Evolutionary conservation across 257 asterid genomes (phyloP).

Genomic region (Thymus quinquecostatus): DNA sequence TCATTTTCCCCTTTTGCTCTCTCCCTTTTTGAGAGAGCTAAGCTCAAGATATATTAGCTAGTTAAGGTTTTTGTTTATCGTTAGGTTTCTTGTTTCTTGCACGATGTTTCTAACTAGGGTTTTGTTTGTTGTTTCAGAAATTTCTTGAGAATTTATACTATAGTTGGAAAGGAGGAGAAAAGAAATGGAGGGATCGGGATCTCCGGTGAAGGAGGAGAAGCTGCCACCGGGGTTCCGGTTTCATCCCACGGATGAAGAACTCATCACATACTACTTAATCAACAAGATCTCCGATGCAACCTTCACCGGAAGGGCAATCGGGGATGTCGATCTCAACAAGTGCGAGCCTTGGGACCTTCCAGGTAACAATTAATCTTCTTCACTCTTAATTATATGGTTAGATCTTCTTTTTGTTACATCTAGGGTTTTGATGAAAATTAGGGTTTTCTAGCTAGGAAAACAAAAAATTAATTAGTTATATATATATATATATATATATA

Average conservation of each 20-base stretch:
- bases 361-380: constrained; percentile 42
- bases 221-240: constrained; percentile 90
- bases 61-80: not conserved
- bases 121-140: constrained; percentile 22
- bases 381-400: not conserved
- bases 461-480: not conserved
- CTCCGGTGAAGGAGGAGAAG: constrained; percentile 50
- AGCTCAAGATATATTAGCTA: not conserved
- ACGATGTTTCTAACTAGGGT: constrained; percentile 35
- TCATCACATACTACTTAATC: constrained; percentile 73
- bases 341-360: constrained; percentile 99
- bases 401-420: not conserved
- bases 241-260: constrained; percentile 89
- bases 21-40: constrained; percentile 3
- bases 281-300: constrained; percentile 77
- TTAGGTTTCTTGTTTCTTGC: constrained; percentile 10
- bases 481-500: too few species aligned
- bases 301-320: constrained; percentile 78
- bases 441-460: not conserved
- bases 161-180: constrained; percentile 30
- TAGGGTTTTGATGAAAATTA: constrained; percentile 33
- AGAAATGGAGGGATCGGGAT: constrained; percentile 56
- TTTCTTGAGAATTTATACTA: constrained; percentile 36
- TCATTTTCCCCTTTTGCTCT: not conserved
- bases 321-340: constrained; percentile 93